phyloP scores from a whole-genome alignment of 2,329 filamentous ascomycete species.

The Arthrobotrys megalospora region DNA sequence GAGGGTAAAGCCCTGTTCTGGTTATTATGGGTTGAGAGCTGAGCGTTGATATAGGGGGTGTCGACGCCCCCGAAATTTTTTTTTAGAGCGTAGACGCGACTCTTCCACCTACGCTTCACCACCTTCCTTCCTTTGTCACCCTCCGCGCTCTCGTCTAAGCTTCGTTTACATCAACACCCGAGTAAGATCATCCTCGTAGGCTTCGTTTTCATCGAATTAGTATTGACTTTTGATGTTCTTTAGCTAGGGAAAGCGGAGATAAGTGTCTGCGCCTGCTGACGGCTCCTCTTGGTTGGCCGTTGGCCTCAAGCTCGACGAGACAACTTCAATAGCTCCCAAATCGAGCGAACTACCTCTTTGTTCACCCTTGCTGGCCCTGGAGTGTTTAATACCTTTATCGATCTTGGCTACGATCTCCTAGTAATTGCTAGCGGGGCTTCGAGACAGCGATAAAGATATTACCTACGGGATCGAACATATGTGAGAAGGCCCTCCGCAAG shows the following conservation, averaged over 20 bases:
- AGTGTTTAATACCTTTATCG: no score
- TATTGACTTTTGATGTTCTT: not conserved
- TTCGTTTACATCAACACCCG: no score
- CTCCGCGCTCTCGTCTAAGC: not conserved
- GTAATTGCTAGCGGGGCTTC: no score
- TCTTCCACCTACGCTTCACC: slow-evolving; percentile 1
- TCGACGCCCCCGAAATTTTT: not conserved
- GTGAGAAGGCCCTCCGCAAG: not conserved
- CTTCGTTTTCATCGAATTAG: not conserved
- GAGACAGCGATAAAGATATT: no score
- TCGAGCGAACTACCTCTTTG: no score
- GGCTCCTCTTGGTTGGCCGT: no score
- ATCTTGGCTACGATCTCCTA: no score
- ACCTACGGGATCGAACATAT: no score
- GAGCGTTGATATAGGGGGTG: slow-evolving; percentile 1
- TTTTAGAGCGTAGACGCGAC: not conserved
- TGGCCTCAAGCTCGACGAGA: no score
- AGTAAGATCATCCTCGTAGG: slow-evolving; percentile 1
- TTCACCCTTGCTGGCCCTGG: not conserved
- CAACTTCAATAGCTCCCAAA: no score
- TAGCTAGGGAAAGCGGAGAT: not conserved
- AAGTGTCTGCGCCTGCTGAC: not conserved
- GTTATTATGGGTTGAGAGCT: not conserved
- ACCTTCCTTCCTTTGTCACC: slow-evolving; percentile 9
- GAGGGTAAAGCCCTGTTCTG: not conserved